Conservation (phyloP, 805 yeast genomes). For the Cyberlindnera euphorbiae region DNA sequence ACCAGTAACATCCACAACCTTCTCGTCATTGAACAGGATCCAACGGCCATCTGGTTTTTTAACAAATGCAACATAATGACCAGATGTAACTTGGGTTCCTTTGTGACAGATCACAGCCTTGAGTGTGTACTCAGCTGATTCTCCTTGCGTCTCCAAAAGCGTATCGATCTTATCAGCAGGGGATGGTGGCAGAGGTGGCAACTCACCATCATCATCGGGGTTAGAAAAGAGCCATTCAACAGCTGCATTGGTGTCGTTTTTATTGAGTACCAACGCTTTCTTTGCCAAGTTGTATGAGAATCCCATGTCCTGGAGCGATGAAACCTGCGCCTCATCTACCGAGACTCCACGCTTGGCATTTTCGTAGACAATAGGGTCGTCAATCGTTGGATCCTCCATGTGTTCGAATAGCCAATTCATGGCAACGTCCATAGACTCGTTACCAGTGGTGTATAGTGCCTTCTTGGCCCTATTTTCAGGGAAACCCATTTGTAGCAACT, state of each 20-base stretch:
- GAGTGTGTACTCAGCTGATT: slow-evolving; percentile 36
- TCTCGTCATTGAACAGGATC: slow-evolving; percentile 83
- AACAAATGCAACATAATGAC: slow-evolving; percentile 81
- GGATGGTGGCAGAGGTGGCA: slow-evolving; percentile 28
- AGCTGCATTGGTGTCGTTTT: slow-evolving; percentile 65
- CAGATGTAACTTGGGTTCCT: slow-evolving; percentile 81
- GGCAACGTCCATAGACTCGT: slow-evolving; percentile 60
- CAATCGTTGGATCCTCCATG: slow-evolving; percentile 79
- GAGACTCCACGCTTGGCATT: slow-evolving; percentile 12
- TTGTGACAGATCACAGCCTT: slow-evolving; percentile 77
- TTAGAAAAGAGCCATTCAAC: slow-evolving; percentile 88
- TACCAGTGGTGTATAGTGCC: slow-evolving; percentile 73
- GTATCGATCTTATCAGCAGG: slow-evolving; percentile 6
- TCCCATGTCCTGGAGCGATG: slow-evolving; percentile 69
- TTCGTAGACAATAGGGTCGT: slow-evolving; percentile 34
- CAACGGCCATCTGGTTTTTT: slow-evolving; percentile 46
- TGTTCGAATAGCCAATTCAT: slow-evolving; percentile 89
- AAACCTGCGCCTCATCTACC: slow-evolving; percentile 37
- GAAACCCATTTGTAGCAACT: slow-evolving; percentile 83
- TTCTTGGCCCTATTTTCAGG: slow-evolving; percentile 57
- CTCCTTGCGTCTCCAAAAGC: slow-evolving; percentile 4
- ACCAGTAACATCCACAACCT: slow-evolving; percentile 58
- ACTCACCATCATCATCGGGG: slow-evolving; percentile 70
- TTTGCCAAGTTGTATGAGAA: slow-evolving; percentile 58
- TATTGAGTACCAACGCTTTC: slow-evolving; percentile 62